Evolutionary conservation across 257 asterid genomes (phyloP), one percentile per base, ranked within the genome.

Genomic region (Solanum corneliomulleri): DNA sequence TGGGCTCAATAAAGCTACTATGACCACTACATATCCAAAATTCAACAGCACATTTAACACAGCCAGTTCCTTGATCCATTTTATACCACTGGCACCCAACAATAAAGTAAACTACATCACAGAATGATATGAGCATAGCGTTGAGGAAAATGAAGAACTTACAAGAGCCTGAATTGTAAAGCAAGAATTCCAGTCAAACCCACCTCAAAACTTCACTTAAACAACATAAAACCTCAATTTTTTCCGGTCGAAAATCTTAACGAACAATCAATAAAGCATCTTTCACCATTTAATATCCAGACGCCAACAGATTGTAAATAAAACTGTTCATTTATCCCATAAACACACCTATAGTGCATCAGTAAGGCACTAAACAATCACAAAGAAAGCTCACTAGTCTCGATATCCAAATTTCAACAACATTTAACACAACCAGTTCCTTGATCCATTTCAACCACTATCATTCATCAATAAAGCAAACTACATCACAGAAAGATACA

Each of bases 131-230:
- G 18, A 18, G 2, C 4, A 29, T 27, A 15, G 84, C 41, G 15
- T 78, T 25, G 9, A 42, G 15, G 25, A 15, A 37, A n/a, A 6
- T 42, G 37, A 13, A 13, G 13, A 41, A 35, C 83, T 76, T 16
- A 76, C 37, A n/a, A 42, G 23, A 41, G 14, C 8, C 58, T 76
- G 31, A 42, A n/a, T 27, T n/a, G 58, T n/a, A 29, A 78, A 47
- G 44, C 20, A 47, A 64, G 60, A 82, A 62, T 45, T 62, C 58
- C 41, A 64, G 15, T 58, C 45, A 80, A 88, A 72, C 60, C 91
- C 85, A 77, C 84, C 69, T 83, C 86, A 39, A 70, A 70, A 39
- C 82, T 85, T 88, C 70, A 56, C 88, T 86, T 37, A 81, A 90
- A 86, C 56, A 90, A 74, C 86, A 82, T 27, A 83, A 86, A 66